Evolutionary conservation across 495 filamentous ascomycete species (phyloP).

Genomic region (Aspergillus indologenus): DNA sequence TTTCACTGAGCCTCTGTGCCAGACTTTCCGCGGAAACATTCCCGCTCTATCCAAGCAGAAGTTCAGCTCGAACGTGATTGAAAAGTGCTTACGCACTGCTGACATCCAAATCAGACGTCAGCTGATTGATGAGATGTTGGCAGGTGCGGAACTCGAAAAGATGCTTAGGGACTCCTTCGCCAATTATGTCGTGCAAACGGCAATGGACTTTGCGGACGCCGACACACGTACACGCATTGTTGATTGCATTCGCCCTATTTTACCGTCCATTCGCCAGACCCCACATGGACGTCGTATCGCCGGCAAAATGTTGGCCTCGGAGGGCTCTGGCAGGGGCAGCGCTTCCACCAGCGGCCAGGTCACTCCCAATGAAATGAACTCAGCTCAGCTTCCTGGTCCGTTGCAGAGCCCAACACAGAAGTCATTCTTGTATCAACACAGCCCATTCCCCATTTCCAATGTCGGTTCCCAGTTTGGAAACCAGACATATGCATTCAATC

Average conservation of each 20-base stretch:
- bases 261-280: constrained; percentile 78
- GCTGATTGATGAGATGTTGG: constrained; percentile 80
- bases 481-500: constrained; percentile 28
- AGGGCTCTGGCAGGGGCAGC: constrained; percentile 36
- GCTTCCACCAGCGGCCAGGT: constrained; percentile 36
- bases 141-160: constrained; percentile 71
- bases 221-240: constrained; percentile 69
- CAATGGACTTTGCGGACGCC: constrained; percentile 76
- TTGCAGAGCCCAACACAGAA: constrained; percentile 30
- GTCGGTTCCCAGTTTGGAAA: constrained; percentile 26
- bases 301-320: constrained; percentile 65
- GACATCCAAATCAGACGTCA: constrained; percentile 64
- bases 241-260: constrained; percentile 76
- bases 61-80: constrained; percentile 98
- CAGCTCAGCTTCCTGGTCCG: constrained; percentile 31
- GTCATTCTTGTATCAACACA: constrained; percentile 31
- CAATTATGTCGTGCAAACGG: constrained; percentile 98
- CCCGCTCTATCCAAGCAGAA: constrained; percentile 86
- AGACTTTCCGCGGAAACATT: constrained; percentile 71
- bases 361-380: constrained; percentile 39
- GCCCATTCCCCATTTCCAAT: constrained; percentile 23
- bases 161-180: constrained; percentile 87
- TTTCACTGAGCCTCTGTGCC: constrained; percentile 83
- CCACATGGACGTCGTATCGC: constrained; percentile 92
- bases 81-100: constrained; percentile 90